These are phyloP conservation scores for Syzygium grande DNA, from an alignment of 345 rosid genomes.

Conservation along the genomic window DNA sequence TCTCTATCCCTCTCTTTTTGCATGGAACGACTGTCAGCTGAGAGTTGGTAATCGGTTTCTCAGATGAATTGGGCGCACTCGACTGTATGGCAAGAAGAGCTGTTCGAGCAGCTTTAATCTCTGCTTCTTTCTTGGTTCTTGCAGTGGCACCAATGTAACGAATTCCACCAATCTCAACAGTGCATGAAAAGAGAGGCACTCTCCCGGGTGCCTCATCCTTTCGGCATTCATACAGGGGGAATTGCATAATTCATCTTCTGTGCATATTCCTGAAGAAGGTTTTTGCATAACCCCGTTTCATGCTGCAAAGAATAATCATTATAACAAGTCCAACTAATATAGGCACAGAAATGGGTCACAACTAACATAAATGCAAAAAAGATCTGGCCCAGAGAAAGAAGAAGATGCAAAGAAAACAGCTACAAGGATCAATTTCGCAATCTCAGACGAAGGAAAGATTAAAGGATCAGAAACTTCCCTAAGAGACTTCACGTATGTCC, in stretches of 20 bases:
- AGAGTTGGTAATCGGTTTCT: constrained; percentile 15
- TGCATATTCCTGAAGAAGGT: constrained; percentile 87
- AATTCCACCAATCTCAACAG: constrained; percentile 80
- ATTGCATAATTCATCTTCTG: constrained; percentile 92
- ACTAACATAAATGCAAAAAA: background rate
- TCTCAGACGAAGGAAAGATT: background rate
- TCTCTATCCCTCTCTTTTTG: constrained; percentile 51
- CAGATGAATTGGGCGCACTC: constrained; percentile 23
- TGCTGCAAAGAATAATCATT: constrained; percentile 31
- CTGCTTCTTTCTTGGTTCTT: constrained; percentile 72
- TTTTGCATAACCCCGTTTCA: constrained; percentile 84
- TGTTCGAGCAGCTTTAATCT: constrained; percentile 89
- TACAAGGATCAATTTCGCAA: background rate
- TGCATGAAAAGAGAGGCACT: constrained; percentile 35
- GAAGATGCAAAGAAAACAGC: background rate
- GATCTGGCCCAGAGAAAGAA: background rate
- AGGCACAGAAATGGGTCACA: background rate
- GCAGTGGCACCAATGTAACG: constrained; percentile 73
- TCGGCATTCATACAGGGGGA: constrained; percentile 50
- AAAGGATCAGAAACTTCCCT: background rate
- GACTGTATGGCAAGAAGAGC: constrained; percentile 70
- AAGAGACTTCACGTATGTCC: background rate
- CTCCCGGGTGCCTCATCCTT: constrained; percentile 38
- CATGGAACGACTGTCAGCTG: constrained; percentile 68
- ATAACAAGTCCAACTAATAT: background rate